Evolutionary conservation across 1,284 basidiomycete species (phyloP).

Genomic region (Lignosus rhinocerotis): DNA sequence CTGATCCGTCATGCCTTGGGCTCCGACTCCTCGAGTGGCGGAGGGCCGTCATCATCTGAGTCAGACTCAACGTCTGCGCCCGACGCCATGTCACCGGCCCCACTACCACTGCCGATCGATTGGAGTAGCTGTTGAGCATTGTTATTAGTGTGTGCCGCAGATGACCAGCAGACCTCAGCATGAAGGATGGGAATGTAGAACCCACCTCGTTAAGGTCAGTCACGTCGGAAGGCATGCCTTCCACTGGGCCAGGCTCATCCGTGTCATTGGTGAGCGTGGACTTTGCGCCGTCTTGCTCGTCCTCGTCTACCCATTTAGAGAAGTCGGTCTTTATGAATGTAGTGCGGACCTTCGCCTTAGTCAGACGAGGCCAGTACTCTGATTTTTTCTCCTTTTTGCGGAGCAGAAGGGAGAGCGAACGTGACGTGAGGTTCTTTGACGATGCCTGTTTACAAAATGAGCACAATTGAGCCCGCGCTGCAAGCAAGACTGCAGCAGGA

Average conservation of each 20-base stretch:
- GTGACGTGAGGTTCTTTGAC: conserved; percentile 59
- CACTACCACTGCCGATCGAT: conserved; percentile 48
- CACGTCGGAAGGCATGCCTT: too few species aligned
- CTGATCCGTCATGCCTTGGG: conserved; percentile 29
- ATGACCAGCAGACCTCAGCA: conserved; percentile 15
- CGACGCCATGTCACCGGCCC: conserved; percentile 30
- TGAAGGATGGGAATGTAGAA: too few species aligned
- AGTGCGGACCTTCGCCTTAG: conserved; percentile 81
- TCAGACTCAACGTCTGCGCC: conserved; percentile 44
- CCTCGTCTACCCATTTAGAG: conserved; percentile 92
- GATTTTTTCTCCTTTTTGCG: conserved; percentile 76
- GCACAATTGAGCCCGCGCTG: background rate
- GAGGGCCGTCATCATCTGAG: conserved; percentile 68
- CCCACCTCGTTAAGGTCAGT: too few species aligned
- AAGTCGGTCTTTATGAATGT: conserved; percentile 91
- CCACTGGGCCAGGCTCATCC: too few species aligned
- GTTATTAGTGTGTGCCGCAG: conserved; percentile 31
- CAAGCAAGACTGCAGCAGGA: background rate
- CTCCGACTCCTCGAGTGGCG: conserved; percentile 71
- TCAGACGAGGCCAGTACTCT: conserved; percentile 90
- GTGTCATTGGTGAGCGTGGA: conserved; percentile 46
- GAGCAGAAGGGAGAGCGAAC: conserved; percentile 66
- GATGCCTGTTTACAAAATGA: conserved; percentile 53
- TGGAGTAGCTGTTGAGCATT: conserved; percentile 59
- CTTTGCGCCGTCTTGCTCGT: conserved; percentile 78